Evolutionary conservation across 768 basidiomycete species (phyloP), one percentile per base, ranked within the genome.

Genomic region (Sporobolomyces roseus): DNA sequence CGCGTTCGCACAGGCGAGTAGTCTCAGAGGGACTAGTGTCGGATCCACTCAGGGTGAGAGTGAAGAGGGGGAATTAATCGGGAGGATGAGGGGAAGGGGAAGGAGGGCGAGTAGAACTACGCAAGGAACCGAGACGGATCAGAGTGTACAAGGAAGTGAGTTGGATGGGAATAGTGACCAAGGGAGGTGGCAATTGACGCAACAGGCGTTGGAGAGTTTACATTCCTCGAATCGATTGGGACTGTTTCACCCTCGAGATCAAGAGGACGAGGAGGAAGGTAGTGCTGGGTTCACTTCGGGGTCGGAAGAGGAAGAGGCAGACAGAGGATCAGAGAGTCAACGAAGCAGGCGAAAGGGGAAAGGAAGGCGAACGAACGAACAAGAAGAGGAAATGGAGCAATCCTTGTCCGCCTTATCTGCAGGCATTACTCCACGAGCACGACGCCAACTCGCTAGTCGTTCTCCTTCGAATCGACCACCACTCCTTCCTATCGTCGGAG

Each of bases 261-360:
- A 53, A 27, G 35, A 41, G 27, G 17, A 43, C 25, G 13, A 9
- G 3, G 14, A 29, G 3, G 63, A 48, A 25, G 13, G 23, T 4
- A 65, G 56, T n/a, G 64, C 56, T 1, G 49, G 29, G 7, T 59
- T 51, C 23, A 65, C 64, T n/a, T 46, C 45, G 13, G 56, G 49
- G 25, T 58, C 64, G 23, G 56, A 56, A 13, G 29, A 52, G 23
- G 56, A 65, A 17, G 48, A 58, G n/a, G 30, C n/a, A 23, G 21
- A 46, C 21, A 27, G 48, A 41, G 36, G 10, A 38, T 25, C 10
- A 7, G n/a, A 17, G 9, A 16, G 49, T 43, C 7, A 21, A 35
- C 7, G 48, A 36, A 35, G 49, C 13, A 43, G 48, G 41, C 17
- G 27, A 32, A n/a, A 27, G 29, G 5, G 35, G 41, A 23, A 27